These are phyloP conservation scores for Pythium folliculosum DNA, from an alignment of 352 stramenopile genomes.

Conservation along the genomic window DNA sequence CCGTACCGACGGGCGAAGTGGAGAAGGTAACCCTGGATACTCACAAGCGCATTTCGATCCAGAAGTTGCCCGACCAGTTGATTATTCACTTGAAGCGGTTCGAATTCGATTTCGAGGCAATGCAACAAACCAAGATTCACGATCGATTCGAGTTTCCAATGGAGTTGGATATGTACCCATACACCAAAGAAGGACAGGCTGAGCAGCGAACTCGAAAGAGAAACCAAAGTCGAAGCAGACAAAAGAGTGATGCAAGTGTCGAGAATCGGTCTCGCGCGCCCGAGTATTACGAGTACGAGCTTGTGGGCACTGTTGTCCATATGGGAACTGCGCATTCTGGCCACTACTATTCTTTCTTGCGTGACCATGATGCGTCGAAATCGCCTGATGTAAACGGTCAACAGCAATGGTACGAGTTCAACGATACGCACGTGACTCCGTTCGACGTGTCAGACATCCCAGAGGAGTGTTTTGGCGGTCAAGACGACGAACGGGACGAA, in stretches of 20 bases:
- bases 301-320: conserved; percentile 88
- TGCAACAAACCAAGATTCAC: conserved; percentile 94
- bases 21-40: conserved; percentile 89
- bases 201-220: conserved; percentile 43
- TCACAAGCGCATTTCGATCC: conserved; percentile 90
- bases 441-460: conserved; percentile 75
- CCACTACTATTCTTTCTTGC: conserved; percentile 91
- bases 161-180: conserved; percentile 87
- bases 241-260: conserved; percentile 23
- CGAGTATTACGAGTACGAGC: conserved; percentile 87
- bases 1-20: conserved; percentile 28
- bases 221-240: conserved; percentile 12
- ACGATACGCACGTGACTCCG: conserved; percentile 80
- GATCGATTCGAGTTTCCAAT: conserved; percentile 93
- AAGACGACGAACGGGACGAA: conserved; percentile 24
- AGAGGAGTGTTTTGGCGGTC: conserved; percentile 63
- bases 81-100: conserved; percentile 96
- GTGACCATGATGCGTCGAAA: conserved; percentile 49
- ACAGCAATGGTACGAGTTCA: conserved; percentile 83
- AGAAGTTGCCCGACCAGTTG: conserved; percentile 85
- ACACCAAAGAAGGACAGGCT: conserved; percentile 87
- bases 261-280: conserved; percentile 37
- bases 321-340: conserved; percentile 86
- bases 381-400: conserved; percentile 10
- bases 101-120: conserved; percentile 94